Conservation (phyloP, 352 stramenopile genomes). For the Globisporangium takayamanum region DNA sequence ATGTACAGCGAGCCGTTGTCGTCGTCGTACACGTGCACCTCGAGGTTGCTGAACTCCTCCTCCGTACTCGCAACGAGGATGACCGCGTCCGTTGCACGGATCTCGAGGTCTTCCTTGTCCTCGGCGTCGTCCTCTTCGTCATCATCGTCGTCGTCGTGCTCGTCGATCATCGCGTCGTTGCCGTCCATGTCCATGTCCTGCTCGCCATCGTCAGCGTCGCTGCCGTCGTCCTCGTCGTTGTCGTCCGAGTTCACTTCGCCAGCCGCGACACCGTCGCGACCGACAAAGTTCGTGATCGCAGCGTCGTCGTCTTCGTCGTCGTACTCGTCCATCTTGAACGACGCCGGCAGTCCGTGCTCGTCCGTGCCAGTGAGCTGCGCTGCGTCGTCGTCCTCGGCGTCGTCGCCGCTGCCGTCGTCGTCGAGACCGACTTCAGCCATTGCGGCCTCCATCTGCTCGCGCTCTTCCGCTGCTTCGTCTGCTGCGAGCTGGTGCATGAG, state of each 20-base stretch:
- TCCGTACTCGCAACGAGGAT: conserved; percentile 96
- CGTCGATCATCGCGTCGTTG: conserved; percentile 19
- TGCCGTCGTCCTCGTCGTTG: conserved; percentile 29
- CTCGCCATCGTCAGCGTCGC: conserved; percentile 23
- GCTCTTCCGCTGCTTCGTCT: conserved; percentile 67
- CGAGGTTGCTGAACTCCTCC: conserved; percentile 97
- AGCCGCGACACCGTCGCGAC: conserved; percentile 22
- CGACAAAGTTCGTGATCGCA: conserved; percentile 75
- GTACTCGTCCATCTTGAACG: conserved; percentile 87
- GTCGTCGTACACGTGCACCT: conserved; percentile 99
- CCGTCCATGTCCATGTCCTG: conserved; percentile 44
- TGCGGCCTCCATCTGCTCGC: conserved; percentile 42
- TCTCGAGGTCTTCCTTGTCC: conserved; percentile 91
- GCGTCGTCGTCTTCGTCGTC: conserved; percentile 82
- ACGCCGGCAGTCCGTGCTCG: conserved; percentile 45
- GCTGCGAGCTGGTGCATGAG: conserved; percentile 75
- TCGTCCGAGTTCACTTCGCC: conserved; percentile 27
- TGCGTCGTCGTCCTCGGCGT: conserved; percentile 12
- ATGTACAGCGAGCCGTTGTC: conserved; percentile 97
- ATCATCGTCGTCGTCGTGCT: conserved; percentile 44
- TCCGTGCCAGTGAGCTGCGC: conserved; percentile 21
- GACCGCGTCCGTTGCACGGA: conserved; percentile 92
- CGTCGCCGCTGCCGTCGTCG: conserved; percentile 15
- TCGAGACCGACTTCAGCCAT: conserved; percentile 46
- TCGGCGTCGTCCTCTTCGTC: conserved; percentile 65